These are phyloP conservation scores for Fraxinus ornus DNA, from an alignment of 305 asterid species.

Conservation along the genomic window DNA sequence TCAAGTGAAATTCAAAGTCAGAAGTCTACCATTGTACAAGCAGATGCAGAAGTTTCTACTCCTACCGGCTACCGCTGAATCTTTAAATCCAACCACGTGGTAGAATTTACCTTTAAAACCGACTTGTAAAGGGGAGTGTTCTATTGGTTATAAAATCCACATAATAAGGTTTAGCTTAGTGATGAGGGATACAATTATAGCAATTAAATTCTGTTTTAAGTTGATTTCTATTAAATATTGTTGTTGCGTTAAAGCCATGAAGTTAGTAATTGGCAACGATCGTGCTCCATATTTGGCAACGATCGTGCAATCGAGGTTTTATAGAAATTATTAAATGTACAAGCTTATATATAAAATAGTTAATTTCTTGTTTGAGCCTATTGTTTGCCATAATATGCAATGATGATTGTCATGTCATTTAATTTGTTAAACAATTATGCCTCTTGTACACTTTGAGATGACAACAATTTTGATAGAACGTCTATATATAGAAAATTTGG, in stretches of 20 bases:
- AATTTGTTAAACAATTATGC: too few relatives aligned
- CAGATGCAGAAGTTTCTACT: constrained; percentile 29
- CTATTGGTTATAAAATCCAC: background rate
- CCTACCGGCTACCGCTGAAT: background rate
- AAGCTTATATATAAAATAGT: background rate
- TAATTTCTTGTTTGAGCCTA: background rate
- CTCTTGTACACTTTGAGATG: too few relatives aligned
- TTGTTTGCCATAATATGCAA: background rate
- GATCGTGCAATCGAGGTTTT: background rate
- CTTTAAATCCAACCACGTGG: background rate
- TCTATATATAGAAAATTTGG: too few relatives aligned
- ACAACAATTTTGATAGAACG: too few relatives aligned
- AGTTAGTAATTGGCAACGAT: background rate
- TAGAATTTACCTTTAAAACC: background rate
- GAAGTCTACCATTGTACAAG: constrained; percentile 35
- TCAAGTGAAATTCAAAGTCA: constrained; percentile 32
- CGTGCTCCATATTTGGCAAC: background rate
- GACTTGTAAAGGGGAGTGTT: background rate
- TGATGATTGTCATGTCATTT: background rate
- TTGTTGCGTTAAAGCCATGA: background rate
- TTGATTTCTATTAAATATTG: background rate
- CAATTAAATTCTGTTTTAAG: background rate
- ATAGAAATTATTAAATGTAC: background rate
- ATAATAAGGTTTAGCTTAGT: background rate
- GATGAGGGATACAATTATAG: background rate